Percentiles rank a stretch among this genome's conserved stretches.
Conservation (phyloP, 176 grass and related monocot genomes). For the Themeda triandra region DNA sequence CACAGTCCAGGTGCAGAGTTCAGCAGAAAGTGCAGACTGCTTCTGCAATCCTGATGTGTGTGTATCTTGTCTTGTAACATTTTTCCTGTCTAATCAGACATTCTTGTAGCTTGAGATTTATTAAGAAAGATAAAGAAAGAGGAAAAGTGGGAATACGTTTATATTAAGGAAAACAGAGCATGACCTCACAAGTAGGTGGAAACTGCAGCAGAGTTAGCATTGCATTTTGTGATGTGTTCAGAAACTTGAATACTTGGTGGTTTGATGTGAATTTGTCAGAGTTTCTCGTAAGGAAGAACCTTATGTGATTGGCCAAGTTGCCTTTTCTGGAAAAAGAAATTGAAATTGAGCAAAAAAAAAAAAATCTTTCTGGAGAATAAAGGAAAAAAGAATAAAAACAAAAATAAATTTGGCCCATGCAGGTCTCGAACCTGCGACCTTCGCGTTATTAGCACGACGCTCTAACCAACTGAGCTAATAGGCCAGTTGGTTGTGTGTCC, state of each 20-base stretch:
- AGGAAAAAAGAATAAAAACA: no score
- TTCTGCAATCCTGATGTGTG: neutral
- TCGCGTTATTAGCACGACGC: slow-evolving; percentile 93
- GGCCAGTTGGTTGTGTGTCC: neutral
- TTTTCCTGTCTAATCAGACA: neutral
- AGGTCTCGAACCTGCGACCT: slow-evolving; percentile 78
- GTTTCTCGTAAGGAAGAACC: no score
- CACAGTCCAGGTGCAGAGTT: neutral
- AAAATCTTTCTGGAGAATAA: no score
- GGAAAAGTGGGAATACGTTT: neutral
- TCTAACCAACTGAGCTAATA: slow-evolving; percentile 83
- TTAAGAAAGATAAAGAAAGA: no score
- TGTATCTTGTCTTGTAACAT: neutral
- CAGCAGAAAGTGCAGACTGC: neutral
- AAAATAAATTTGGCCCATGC: neutral
- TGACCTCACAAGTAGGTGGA: neutral
- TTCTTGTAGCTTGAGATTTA: neutral
- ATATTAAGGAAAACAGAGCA: neutral
- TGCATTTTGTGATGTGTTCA: neutral
- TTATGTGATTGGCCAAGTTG: no score
- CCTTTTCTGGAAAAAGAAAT: neutral
- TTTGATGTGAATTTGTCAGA: neutral
- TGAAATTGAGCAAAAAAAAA: neutral
- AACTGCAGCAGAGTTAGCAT: neutral
- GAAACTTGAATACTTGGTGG: no score